Conservation (phyloP, 345 rosid genomes). For the Toxicodendron radicans region DNA sequence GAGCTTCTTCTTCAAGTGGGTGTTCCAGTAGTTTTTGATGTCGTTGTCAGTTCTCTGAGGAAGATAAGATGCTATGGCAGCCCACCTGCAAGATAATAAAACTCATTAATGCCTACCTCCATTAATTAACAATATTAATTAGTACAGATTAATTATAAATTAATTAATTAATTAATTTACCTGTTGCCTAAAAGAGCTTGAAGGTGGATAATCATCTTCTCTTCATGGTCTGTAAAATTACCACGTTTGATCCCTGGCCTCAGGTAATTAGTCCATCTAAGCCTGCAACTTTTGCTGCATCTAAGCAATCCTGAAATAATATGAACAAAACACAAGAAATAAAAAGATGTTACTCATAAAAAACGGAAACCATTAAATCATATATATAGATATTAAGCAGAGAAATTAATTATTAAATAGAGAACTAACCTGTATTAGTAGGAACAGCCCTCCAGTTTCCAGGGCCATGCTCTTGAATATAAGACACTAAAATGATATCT, state of each 20-base stretch:
- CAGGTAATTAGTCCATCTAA: constrained; percentile 86
- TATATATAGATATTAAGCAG: no score
- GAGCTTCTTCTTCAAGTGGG: constrained; percentile 78
- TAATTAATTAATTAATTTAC: constrained; percentile 25
- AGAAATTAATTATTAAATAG: no score
- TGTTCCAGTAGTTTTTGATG: constrained; percentile 82
- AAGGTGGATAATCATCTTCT: constrained; percentile 79
- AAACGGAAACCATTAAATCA: background rate
- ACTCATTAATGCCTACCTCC: background rate
- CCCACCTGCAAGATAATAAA: constrained; percentile 61
- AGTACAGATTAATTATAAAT: background rate
- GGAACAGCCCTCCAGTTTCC: constrained; percentile 87
- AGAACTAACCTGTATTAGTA: constrained; percentile 51
- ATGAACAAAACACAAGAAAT: background rate
- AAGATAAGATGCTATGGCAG: constrained; percentile 87
- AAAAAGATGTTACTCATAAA: background rate
- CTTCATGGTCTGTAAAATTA: constrained; percentile 70
- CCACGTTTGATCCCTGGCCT: constrained; percentile 86
- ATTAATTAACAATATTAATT: background rate
- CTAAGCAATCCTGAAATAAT: constrained; percentile 62
- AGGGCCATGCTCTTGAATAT: constrained; percentile 88
- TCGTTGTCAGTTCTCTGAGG: constrained; percentile 87
- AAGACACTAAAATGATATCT: constrained; percentile 73
- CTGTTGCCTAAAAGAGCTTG: constrained; percentile 87
- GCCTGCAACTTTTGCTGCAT: constrained; percentile 89